Conservation (phyloP, 1,284 basidiomycete species). For the Leccinum griseonigrum region DNA sequence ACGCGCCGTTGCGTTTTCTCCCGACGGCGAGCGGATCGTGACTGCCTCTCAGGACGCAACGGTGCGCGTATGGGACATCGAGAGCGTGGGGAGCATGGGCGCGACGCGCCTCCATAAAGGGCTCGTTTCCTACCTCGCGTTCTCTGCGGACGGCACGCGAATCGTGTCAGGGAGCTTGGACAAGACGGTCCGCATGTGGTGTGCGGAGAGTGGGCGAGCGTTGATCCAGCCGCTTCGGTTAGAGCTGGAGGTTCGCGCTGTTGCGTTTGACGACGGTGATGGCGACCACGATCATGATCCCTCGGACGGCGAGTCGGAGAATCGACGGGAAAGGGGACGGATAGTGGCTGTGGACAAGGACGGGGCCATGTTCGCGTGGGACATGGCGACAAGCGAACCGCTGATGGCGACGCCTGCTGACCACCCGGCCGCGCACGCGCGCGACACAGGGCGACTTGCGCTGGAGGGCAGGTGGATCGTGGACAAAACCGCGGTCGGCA, state of each 20-base stretch:
- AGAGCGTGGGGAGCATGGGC: slow-evolving; percentile 33
- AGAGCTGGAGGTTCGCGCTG: slow-evolving; percentile 18
- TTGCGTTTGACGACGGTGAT: slow-evolving; percentile 24
- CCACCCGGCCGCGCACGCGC: slow-evolving; percentile 13
- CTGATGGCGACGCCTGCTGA: slow-evolving; percentile 22
- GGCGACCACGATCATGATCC: background rate
- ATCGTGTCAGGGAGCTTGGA: slow-evolving; percentile 31
- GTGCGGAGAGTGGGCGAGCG: slow-evolving; percentile 18
- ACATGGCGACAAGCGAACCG: slow-evolving; percentile 21
- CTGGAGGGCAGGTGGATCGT: slow-evolving; percentile 28
- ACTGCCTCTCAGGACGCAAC: slow-evolving; percentile 25
- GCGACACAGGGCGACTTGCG: slow-evolving; percentile 9
- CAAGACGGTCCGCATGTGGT: slow-evolving; percentile 32
- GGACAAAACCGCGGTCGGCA: slow-evolving; percentile 13
- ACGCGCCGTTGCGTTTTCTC: slow-evolving; percentile 26
- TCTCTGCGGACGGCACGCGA: slow-evolving; percentile 27
- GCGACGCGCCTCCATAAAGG: slow-evolving; percentile 24
- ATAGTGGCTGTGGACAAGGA: slow-evolving; percentile 29
- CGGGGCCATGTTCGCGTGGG: slow-evolving; percentile 28
- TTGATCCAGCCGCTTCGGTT: slow-evolving; percentile 23
- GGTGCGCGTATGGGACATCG: slow-evolving; percentile 33
- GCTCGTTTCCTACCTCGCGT: slow-evolving; percentile 28
- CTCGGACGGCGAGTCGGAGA: background rate
- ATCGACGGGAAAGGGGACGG: background rate
- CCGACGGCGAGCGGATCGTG: slow-evolving; percentile 26